A percentile compares a stretch with the other conserved stretches of the same genome.
These are phyloP conservation scores for Theobroma cacao DNA, from an alignment of 345 rosid genomes.

Conservation along the genomic window DNA sequence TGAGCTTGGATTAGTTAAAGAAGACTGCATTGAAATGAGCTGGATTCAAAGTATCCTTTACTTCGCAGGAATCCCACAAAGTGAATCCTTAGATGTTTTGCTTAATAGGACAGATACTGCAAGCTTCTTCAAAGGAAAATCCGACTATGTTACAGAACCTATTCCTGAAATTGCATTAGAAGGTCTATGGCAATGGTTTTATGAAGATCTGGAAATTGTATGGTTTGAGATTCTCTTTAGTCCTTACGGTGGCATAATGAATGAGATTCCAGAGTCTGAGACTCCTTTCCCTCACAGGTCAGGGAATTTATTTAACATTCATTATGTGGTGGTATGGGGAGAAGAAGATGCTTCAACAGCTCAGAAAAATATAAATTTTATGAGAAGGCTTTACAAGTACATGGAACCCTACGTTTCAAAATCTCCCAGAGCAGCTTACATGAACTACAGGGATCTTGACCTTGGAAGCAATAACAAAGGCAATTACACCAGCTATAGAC, in stretches of 20 bases:
- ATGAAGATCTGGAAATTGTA: neutral
- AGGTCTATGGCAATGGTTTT: neutral
- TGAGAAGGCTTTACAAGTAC: neutral
- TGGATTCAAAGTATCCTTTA: constrained; percentile 39
- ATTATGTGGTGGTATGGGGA: neutral
- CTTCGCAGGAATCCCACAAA: neutral
- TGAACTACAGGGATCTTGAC: constrained; percentile 2
- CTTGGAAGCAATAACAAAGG: neutral
- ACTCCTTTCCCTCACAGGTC: constrained; percentile 8
- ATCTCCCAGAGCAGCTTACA: neutral
- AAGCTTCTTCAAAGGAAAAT: neutral
- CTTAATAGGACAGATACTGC: neutral
- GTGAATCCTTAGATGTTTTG: neutral
- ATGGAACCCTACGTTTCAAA: neutral
- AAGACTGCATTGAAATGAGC: constrained; percentile 43
- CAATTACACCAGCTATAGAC: neutral
- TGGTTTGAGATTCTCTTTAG: neutral
- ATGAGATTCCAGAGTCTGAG: neutral
- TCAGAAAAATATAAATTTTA: neutral
- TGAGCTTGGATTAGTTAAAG: constrained; percentile 41
- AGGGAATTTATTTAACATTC: constrained; percentile 1
- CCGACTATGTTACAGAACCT: constrained; percentile 2
- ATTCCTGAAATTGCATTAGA: neutral
- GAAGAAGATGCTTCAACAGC: neutral
- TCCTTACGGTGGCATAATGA: constrained; percentile 8